Base-by-base conservation (phyloP, 768 basidiomycete genomes). In the Favolaschia claudopus region DNA sequence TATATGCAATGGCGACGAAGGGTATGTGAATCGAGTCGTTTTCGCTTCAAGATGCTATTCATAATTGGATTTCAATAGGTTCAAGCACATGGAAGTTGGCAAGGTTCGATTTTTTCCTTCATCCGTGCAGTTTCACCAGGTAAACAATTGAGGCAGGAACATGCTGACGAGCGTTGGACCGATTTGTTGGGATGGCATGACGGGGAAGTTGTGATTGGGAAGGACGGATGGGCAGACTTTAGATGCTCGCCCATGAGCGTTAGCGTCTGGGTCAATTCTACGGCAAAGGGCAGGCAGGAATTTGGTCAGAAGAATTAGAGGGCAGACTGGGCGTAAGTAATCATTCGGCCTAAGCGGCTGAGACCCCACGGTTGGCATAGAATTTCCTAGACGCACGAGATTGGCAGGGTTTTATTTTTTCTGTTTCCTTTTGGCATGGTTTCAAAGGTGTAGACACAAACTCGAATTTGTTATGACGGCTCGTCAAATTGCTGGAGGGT, bases 21-120 rank as follows among this genome's bases (percentile, higher is more conserved):
- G 68, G 62, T 67, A 28, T 29, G 63, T 38, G n/a, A n/a, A n/a
- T n/a, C n/a, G n/a, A n/a, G 8, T 7, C 8, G 37, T 17, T n/a
- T 14, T 37, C 5, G 2, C 7, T 50, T 20, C 19, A 15, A 7
- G 13, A 19, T 24, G 22, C 7, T 14, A 9, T 9, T 22, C 15
- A 17, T 42, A 4, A 31, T 20, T 63, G 40, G 14, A 33, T 69
- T 47, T 33, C 31, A 27, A 29, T 37, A 64, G 67, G 19, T 64
- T 60, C 37, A 70, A 80, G 36, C 77, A 76, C 42, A 83, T 85
- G 81, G 73, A 77, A 39, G 76, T 83, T 33, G 79, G 79, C 32
- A 62, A 63, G 64, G 82, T 84, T 10, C 58, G 78, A 69, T 4
- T 1, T 14, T 42, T 22, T 1, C 28, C 31, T 31, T n/a, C 20